Percentiles rank a stretch among this genome's conserved stretches.
Evolutionary conservation across 2,329 filamentous ascomycete species (phyloP).

Genomic region (Pyrenochaeta sp.): DNA sequence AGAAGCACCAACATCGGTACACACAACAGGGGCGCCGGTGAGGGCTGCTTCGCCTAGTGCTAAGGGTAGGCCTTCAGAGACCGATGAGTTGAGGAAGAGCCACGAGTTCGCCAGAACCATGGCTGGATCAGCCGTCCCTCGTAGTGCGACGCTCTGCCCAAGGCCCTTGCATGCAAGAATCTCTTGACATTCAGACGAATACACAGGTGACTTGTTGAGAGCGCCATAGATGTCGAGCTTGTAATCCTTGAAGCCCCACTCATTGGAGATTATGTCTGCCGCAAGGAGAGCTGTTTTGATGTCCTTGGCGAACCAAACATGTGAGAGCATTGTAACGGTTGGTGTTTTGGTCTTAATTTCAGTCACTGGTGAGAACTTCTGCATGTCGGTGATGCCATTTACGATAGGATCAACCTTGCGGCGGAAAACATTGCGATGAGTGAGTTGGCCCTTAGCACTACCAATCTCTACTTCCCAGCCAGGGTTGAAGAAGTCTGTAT

Average conservation of each 20-base stretch:
- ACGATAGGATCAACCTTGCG: conserved; percentile 71
- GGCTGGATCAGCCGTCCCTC: conserved; percentile 64
- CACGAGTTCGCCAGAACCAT: conserved; percentile 54
- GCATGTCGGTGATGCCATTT: conserved; percentile 72
- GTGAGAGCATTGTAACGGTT: conserved; percentile 72
- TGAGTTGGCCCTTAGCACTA: conserved; percentile 64
- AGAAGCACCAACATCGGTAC: conserved; percentile 65
- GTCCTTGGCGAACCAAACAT: conserved; percentile 68
- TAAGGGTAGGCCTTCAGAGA: conserved; percentile 65
- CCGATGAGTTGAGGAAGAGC: conserved; percentile 63
- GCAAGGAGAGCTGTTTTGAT: conserved; percentile 71
- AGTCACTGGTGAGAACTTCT: conserved; percentile 67
- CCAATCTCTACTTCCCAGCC: conserved; percentile 71
- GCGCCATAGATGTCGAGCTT: conserved; percentile 70
- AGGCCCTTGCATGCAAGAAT: conserved; percentile 66
- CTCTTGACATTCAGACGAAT: conserved; percentile 67
- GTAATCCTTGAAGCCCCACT: conserved; percentile 72
- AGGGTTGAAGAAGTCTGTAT: conserved; percentile 68
- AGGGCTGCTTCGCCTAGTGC: conserved; percentile 67
- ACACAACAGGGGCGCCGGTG: conserved; percentile 64
- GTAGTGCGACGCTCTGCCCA: conserved; percentile 59
- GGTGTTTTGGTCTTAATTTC: conserved; percentile 66
- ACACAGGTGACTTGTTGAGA: conserved; percentile 69
- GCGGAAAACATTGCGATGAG: conserved; percentile 65
- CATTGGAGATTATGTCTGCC: conserved; percentile 71